These are phyloP conservation scores for Waltergamsia citrina DNA, from an alignment of 2,329 filamentous ascomycete species.

Conservation along the genomic window DNA sequence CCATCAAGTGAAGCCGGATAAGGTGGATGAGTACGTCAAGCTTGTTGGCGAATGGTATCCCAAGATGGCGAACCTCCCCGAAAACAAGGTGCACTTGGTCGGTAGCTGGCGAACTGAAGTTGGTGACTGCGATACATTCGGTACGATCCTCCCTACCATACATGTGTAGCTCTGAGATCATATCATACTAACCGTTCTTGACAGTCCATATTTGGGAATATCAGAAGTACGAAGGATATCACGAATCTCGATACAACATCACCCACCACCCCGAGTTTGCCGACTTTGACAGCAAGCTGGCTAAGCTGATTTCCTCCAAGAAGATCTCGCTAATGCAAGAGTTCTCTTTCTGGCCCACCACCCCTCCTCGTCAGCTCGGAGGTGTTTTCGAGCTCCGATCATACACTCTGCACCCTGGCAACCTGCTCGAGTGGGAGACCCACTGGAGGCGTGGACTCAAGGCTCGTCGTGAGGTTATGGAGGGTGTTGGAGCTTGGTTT, in stretches of 20 bases:
- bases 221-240: conserved; percentile 92
- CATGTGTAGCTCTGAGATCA: neutral
- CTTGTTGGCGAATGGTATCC: conserved; percentile 91
- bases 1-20: conserved; percentile 91
- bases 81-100: conserved; percentile 93
- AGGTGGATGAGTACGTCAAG: conserved; percentile 88
- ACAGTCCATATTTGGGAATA: conserved; percentile 99
- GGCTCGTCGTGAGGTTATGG: conserved; percentile 93
- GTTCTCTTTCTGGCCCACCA: conserved; percentile 99
- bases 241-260: conserved; percentile 81
- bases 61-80: conserved; percentile 69
- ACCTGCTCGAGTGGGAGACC: conserved; percentile 95
- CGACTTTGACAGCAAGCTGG: conserved; percentile 77
- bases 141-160: conserved; percentile 42
- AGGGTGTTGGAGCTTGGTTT: conserved; percentile 97
- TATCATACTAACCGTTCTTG: neutral
- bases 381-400: conserved; percentile 94
- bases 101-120: conserved; percentile 98
- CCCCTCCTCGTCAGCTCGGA: conserved; percentile 77
- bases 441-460: conserved; percentile 92
- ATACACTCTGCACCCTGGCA: conserved; percentile 92
- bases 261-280: conserved; percentile 73
- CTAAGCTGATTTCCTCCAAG: conserved; percentile 75
- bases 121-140: conserved; percentile 92
- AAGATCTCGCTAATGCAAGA: conserved; percentile 94